Evolutionary conservation across 352 stramenopile genomes (phyloP).

Genomic region (Globisporangium ultimum): DNA sequence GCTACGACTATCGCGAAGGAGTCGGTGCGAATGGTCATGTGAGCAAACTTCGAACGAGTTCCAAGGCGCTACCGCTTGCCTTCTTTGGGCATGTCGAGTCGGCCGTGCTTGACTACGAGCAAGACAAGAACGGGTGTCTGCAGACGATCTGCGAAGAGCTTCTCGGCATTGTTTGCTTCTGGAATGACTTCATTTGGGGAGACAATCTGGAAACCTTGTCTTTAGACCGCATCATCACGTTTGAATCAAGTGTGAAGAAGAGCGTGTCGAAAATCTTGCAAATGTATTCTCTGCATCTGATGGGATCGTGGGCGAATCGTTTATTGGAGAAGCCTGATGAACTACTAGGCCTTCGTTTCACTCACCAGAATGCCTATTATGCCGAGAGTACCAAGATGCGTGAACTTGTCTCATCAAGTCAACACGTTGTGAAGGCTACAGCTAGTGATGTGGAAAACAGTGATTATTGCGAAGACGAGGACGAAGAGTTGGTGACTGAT

Average conservation of each 20-base stretch:
- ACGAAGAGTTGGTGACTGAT: slow-evolving; percentile 25
- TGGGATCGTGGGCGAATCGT: slow-evolving; percentile 50
- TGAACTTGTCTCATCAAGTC: slow-evolving; percentile 6
- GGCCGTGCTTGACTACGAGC: slow-evolving; percentile 60
- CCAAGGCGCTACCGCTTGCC: slow-evolving; percentile 25
- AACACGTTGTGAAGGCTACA: slow-evolving; percentile 8
- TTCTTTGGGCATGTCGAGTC: slow-evolving; percentile 45
- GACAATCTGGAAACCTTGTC: slow-evolving; percentile 45
- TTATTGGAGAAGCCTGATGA: slow-evolving; percentile 42
- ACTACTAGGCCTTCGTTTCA: slow-evolving; percentile 51
- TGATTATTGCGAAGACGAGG: slow-evolving; percentile 8
- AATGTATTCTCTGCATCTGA: slow-evolving; percentile 48
- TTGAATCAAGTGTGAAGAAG: slow-evolving; percentile 55
- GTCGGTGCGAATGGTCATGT: slow-evolving; percentile 16
- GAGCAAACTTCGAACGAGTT: slow-evolving; percentile 13
- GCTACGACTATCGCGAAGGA: slow-evolving; percentile 59
- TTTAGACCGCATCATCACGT: slow-evolving; percentile 47
- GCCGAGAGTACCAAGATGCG: slow-evolving; percentile 38
- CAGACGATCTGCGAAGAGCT: slow-evolving; percentile 74
- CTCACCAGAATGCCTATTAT: slow-evolving; percentile 73
- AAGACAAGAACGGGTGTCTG: slow-evolving; percentile 51
- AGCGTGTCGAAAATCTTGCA: slow-evolving; percentile 66
- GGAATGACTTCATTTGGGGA: slow-evolving; percentile 79
- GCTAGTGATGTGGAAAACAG: slow-evolving; percentile 7
- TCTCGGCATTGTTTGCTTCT: slow-evolving; percentile 66